Evolutionary conservation across 140 eudicot species (phyloP).

Genomic region (Flaveria floridana): DNA sequence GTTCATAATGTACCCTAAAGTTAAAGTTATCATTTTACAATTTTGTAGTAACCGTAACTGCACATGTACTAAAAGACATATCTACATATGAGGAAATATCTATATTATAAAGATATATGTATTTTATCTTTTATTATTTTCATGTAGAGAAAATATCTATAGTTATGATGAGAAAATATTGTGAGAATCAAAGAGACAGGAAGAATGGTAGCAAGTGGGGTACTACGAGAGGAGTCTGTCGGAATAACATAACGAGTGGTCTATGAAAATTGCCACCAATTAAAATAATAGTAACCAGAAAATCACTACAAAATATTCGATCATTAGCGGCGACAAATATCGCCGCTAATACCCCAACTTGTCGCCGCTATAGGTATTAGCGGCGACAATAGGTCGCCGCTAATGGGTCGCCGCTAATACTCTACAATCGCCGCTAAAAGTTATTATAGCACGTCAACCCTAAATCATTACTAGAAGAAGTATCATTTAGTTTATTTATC

Average conservation of each 20-base stretch:
- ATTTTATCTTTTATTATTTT: not conserved
- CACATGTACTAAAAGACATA: not conserved
- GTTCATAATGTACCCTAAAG: not conserved
- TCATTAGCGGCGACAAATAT: too few species aligned
- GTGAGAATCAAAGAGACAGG: constrained; percentile 24
- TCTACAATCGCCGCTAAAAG: too few species aligned
- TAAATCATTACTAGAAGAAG: too few species aligned
- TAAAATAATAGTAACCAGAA: not conserved
- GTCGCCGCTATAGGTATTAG: too few species aligned
- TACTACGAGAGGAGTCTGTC: constrained; percentile 7
- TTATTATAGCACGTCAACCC: too few species aligned
- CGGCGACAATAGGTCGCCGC: too few species aligned
- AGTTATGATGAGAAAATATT: constrained; percentile 30
- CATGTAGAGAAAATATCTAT: constrained; percentile 21
- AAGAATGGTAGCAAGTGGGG: constrained; percentile 31
- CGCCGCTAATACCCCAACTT: too few species aligned
- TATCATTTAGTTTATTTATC: too few species aligned
- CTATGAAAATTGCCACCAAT: constrained; percentile 1
- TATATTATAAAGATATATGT: not conserved
- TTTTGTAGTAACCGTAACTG: not conserved
- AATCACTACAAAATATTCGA: too few species aligned
- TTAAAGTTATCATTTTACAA: not conserved
- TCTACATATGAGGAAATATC: not conserved
- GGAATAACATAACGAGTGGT: constrained; percentile 14
- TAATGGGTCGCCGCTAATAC: too few species aligned